Evolutionary conservation across 108 stramenopile species (phyloP), one percentile per base, ranked within the genome.

Genomic region (Ochromonas danica): DNA sequence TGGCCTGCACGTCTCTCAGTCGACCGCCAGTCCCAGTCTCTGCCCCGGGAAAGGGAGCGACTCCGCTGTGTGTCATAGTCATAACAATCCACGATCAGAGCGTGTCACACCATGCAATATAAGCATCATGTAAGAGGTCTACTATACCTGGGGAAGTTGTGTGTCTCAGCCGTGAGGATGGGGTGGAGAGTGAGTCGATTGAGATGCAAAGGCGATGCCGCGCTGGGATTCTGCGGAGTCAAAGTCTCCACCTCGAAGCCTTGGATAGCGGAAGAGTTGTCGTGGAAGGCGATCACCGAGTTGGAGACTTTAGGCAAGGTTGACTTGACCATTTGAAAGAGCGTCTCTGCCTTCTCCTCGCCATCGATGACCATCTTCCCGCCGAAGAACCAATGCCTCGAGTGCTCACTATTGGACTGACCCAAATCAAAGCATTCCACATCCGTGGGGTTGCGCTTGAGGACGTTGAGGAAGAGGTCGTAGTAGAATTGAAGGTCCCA

Each of bases 321-420:
- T 25, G 86, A 92, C 88, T 97, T 97, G 86, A 99, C 98, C 93
- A 99, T 93, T 88, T 95, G 86, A 83, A 99, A 97, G 51, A 99
- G 89, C 0, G 96, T 96, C 62, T 94, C 77, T 0, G 86, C 63
- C 85, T 94, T 93, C 88, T 95, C 95, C 70, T 88, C 90, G 3
- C 95, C 95, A 86, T 99, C 96, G 78, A 99, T 95, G 35, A 99
- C 89, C 92, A 97, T 96, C 79, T 95, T 94, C 39, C 97, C 98
- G 31, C 93, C 91, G 85, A 99, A 99, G 91, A 97, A 99, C 98
- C 98, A 99, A 87, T 99, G 98, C 40, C 98, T 92, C 27, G 95
- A 96, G 85, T 99, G 98, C 87, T 99, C 98, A 42, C 93, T 94
- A 87, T 71, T 80, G 2, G 51, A 63, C 70, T 80, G 79, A 28